Base-by-base conservation (phyloP, 768 basidiomycete genomes). In the Phallus indusiatus region DNA sequence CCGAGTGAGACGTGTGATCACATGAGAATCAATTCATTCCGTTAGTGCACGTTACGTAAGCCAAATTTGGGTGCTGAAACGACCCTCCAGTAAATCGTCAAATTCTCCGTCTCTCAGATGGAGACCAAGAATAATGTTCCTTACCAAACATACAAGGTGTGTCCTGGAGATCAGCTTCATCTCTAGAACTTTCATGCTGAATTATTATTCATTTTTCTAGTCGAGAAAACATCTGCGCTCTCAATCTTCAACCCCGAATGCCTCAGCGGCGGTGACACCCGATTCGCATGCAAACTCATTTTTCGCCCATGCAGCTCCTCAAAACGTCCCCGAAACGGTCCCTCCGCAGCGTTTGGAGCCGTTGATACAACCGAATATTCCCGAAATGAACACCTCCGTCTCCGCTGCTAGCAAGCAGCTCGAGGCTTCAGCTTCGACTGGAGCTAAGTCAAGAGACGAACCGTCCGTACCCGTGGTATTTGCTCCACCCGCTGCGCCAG, bases 121-220 rank as follows among this genome's bases (percentile, higher is more conserved):
- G 42, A 42, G 2, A 42, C 5, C 9, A 12, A 42, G 12, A 42
- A 42, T n/a, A 42, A 72, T n/a, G 72, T 81, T 12, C 76, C 78
- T 5, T 81, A 81, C 68, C 77, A 77, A 63, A 74, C 78, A 0
- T 80, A 80, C 69, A 77, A 67, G 70, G 78, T 76, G 55, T 56
- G 67, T 62, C 6, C 36, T 20, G 52, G 3, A 28, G 9, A 22
- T 9, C 35, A n/a, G 16, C 20, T 2, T 12, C 22, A 14, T 14
- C 4, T 51, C n/a, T n/a, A n/a, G n/a, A n/a, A n/a, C n/a, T 51
- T 34, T 46, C 2, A 12, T 36, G 18, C n/a, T 47, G 47, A 58
- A n/a, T 59, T 33, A 51, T 42, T 22, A 55, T 33, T 24, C 22
- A 37, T 17, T 0, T 56, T 6, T 4, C 54, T 49, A 80, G 78